Evolutionary conservation across 495 filamentous ascomycete genomes (phyloP).

Genomic region (Neohortaea acidophila): DNA sequence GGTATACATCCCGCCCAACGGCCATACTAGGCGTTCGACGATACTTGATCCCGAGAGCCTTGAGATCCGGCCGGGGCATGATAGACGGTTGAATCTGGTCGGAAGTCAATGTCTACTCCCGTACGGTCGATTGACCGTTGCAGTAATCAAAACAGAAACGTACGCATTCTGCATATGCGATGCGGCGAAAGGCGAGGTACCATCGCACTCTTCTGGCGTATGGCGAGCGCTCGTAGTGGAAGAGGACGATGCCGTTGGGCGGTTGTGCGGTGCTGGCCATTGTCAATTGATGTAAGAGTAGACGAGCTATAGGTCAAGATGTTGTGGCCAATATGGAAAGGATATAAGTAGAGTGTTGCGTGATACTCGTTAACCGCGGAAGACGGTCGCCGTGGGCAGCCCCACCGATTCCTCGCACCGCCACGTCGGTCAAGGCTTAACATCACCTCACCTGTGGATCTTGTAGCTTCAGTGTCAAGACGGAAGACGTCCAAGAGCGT

Average conservation of each 20-base stretch:
- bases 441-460: too few relatives aligned
- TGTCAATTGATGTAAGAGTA: too few relatives aligned
- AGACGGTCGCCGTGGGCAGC: too few relatives aligned
- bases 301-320: too few relatives aligned
- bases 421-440: too few relatives aligned
- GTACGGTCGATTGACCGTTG: conserved; percentile 27
- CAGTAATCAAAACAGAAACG: too few relatives aligned
- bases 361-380: too few relatives aligned
- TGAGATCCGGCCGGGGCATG: conserved; percentile 43
- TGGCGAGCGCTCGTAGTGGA: conserved; percentile 43
- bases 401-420: too few relatives aligned
- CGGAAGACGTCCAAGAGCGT: too few relatives aligned
- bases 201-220: conserved; percentile 41
- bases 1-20: conserved; percentile 22
- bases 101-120: conserved; percentile 43
- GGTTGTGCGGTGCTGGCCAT: not conserved
- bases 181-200: conserved; percentile 44
- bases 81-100: conserved; percentile 40
- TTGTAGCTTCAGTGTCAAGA: too few relatives aligned
- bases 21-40: conserved; percentile 49
- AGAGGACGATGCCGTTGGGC: conserved; percentile 35
- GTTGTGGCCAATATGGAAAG: too few relatives aligned
- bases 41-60: conserved; percentile 39
- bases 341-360: too few relatives aligned
- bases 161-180: conserved; percentile 43